phyloP scores from a whole-genome alignment of 495 filamentous ascomycete species.

The Podospora didyma region DNA sequence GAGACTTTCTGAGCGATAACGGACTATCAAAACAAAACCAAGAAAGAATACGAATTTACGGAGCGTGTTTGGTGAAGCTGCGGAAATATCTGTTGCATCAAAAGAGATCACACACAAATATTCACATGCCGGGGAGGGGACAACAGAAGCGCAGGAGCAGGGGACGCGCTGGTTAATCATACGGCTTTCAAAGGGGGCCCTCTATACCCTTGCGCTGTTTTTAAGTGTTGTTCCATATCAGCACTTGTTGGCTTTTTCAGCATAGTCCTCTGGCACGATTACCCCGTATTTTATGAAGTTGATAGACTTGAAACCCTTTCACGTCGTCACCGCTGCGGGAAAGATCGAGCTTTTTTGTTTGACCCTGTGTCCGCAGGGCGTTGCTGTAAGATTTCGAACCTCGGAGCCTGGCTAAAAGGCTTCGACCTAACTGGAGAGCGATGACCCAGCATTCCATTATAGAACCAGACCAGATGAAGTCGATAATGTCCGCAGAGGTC shows the following conservation, averaged over 20 bases:
- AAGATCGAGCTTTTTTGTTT: not conserved
- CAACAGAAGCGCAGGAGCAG: not conserved
- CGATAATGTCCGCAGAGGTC: too few relatives aligned
- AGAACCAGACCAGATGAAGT: too few relatives aligned
- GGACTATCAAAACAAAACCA: not conserved
- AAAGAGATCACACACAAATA: constrained; percentile 6
- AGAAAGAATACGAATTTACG: not conserved
- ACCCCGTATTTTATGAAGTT: constrained; percentile 16
- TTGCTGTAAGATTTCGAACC: too few relatives aligned
- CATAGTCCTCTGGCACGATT: constrained; percentile 18
- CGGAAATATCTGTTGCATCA: not conserved
- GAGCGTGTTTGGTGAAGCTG: too few relatives aligned
- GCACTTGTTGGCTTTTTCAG: constrained; percentile 20
- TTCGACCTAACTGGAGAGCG: too few relatives aligned
- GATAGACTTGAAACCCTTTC: constrained; percentile 12
- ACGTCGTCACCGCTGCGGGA: not conserved
- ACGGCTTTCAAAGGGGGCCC: constrained; percentile 6
- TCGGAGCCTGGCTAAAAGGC: too few relatives aligned
- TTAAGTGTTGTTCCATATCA: constrained; percentile 4
- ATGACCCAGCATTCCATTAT: too few relatives aligned
- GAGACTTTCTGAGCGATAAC: constrained; percentile 61
- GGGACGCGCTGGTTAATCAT: constrained; percentile 16
- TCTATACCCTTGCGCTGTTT: constrained; percentile 24
- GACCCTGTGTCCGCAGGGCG: not conserved
- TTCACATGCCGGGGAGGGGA: not conserved